Percentiles rank a stretch among this genome's conserved stretches.
These are phyloP conservation scores for Penicillium subrubescens DNA, from an alignment of 495 filamentous ascomycete genomes.

Conservation along the genomic window DNA sequence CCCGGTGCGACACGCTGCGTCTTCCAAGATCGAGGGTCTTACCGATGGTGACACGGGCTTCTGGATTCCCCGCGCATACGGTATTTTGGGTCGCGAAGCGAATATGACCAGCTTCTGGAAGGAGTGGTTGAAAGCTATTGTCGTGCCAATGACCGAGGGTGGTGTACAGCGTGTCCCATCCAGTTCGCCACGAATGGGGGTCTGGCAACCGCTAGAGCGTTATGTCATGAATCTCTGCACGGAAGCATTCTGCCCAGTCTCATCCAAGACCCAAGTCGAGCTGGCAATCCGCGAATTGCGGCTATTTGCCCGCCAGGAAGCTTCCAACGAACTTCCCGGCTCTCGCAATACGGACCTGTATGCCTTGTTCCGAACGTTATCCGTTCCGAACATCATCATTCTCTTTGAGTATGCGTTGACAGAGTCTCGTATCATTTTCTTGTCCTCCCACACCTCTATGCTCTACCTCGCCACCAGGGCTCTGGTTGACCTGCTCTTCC, in stretches of 20 bases:
- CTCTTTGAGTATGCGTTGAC: slow-evolving; percentile 92
- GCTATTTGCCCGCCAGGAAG: slow-evolving; percentile 90
- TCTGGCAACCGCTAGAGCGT: slow-evolving; percentile 94
- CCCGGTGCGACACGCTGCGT: slow-evolving; percentile 89
- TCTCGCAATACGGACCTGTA: slow-evolving; percentile 92
- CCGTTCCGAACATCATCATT: slow-evolving; percentile 86
- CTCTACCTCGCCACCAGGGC: slow-evolving; percentile 88
- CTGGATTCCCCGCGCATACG: slow-evolving; percentile 94
- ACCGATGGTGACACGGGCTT: slow-evolving; percentile 95
- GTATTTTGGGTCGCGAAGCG: slow-evolving; percentile 84
- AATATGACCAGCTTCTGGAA: slow-evolving; percentile 95
- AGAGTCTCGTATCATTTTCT: slow-evolving; percentile 92
- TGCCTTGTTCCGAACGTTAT: slow-evolving; percentile 85
- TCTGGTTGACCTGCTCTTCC: slow-evolving; percentile 81
- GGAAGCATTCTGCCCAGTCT: slow-evolving; percentile 87
- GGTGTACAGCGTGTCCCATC: slow-evolving; percentile 78
- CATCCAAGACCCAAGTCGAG: slow-evolving; percentile 95
- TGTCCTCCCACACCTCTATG: slow-evolving; percentile 96
- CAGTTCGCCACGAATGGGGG: slow-evolving; percentile 87
- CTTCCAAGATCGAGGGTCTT: slow-evolving; percentile 94
- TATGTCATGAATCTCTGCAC: slow-evolving; percentile 98
- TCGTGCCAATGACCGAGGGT: slow-evolving; percentile 93
- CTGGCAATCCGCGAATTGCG: slow-evolving; percentile 86
- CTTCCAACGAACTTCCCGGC: slow-evolving; percentile 89
- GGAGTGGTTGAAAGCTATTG: slow-evolving; percentile 91